phyloP scores from a whole-genome alignment of 2,329 filamentous ascomycete genomes.

The Neocucurbitaria cava region DNA sequence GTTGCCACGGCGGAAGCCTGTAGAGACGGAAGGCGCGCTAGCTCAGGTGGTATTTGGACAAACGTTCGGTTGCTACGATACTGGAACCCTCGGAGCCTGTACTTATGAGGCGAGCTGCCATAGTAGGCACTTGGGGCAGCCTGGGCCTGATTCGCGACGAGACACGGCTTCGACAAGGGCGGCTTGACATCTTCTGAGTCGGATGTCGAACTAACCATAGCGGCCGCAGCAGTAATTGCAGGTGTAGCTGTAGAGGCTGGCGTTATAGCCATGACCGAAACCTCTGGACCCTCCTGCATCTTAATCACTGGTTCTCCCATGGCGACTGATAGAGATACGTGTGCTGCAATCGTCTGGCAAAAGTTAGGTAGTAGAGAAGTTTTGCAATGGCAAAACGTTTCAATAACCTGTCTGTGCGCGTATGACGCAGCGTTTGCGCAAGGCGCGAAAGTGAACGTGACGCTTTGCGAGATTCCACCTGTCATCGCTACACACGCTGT shows the following conservation, averaged over 20 bases:
- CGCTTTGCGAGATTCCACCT: neutral
- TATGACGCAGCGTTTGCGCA: neutral
- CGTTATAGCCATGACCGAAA: neutral
- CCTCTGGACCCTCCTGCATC: constrained; percentile 11
- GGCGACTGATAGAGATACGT: neutral
- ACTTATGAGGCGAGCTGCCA: constrained; percentile 5
- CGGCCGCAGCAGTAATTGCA: neutral
- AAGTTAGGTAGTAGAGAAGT: neutral
- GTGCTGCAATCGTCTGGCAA: neutral
- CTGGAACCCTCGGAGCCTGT: neutral
- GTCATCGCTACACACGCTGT: too few relatives aligned
- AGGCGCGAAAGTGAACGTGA: neutral
- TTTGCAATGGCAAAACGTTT: neutral
- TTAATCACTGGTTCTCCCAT: constrained; percentile 13
- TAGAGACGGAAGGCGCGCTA: constrained; percentile 17
- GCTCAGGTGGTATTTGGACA: neutral
- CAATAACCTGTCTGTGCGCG: neutral
- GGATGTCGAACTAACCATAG: neutral
- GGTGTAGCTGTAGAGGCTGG: neutral
- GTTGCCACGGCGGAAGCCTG: constrained; percentile 16
- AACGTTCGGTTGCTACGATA: neutral
- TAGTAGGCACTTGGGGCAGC: neutral
- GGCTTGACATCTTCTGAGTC: constrained; percentile 1
- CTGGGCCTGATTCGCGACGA: neutral
- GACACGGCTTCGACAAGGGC: neutral